These are phyloP conservation scores for Chaetomium globosum DNA, from an alignment of 2,329 filamentous ascomycete genomes.

Conservation along the genomic window DNA sequence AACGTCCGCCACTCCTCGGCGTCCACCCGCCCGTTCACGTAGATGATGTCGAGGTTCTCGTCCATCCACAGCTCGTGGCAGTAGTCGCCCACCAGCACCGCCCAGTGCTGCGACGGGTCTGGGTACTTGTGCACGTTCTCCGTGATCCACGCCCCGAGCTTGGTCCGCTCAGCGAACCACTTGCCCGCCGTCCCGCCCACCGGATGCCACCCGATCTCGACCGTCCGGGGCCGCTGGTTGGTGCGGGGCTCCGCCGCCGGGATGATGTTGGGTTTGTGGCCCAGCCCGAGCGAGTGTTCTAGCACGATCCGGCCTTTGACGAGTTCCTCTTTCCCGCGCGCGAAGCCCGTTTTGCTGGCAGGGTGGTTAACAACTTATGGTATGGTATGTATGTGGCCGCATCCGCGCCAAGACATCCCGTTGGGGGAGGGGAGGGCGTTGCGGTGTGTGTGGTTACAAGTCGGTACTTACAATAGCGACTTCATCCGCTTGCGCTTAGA, in stretches of 20 bases:
- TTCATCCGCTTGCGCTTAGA: constrained; percentile 32
- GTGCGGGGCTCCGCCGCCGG: constrained; percentile 46
- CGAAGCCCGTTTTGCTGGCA: constrained; percentile 25
- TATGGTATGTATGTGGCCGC: not conserved
- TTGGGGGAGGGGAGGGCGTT: no score
- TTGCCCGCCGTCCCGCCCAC: constrained; percentile 59
- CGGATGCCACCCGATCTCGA: constrained; percentile 62
- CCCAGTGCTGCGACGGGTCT: constrained; percentile 64
- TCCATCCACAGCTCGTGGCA: constrained; percentile 65
- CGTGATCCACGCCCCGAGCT: constrained; percentile 59
- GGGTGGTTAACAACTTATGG: not conserved
- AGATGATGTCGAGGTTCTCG: constrained; percentile 59
- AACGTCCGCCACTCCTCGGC: constrained; percentile 55
- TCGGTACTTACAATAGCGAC: constrained; percentile 25
- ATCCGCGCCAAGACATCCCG: not conserved
- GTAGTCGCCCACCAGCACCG: constrained; percentile 58
- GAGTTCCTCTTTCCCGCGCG: constrained; percentile 40
- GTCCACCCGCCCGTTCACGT: constrained; percentile 54
- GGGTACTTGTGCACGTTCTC: constrained; percentile 58
- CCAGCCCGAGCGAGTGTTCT: constrained; percentile 50
- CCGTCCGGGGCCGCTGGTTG: constrained; percentile 45
- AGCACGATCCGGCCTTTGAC: constrained; percentile 47
- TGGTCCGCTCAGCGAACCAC: constrained; percentile 61
- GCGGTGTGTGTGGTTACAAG: not conserved
- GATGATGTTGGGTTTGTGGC: constrained; percentile 49